A percentile compares a stretch with the other conserved stretches of the same genome.
phyloP scores from a whole-genome alignment of 1,139 yeast genomes.

The Maudiozyma humilis region DNA sequence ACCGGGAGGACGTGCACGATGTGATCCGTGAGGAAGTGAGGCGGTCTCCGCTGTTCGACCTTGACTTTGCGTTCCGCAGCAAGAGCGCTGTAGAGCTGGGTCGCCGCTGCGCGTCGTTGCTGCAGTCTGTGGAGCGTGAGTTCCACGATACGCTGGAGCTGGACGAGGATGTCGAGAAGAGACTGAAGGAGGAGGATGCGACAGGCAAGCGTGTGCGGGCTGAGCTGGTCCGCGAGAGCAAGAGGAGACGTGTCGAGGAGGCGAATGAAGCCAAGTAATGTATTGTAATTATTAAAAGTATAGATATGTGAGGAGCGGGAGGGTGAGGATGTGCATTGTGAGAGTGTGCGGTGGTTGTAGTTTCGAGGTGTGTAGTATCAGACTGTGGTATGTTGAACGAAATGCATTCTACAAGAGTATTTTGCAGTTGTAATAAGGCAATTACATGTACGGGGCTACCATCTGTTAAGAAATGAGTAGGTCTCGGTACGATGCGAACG shows the following conservation, averaged over 20 bases:
- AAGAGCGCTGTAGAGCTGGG: slow-evolving; percentile 54
- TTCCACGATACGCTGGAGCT: slow-evolving; percentile 29
- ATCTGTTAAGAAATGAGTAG: no score
- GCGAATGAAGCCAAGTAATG: no score
- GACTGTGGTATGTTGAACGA: no score
- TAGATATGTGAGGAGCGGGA: no score
- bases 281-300: slow-evolving; percentile 11
- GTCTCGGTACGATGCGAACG: no score
- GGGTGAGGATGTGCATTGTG: no score
- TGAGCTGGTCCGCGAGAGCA: slow-evolving; percentile 16
- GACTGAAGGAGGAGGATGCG: slow-evolving; percentile 23
- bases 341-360: no score
- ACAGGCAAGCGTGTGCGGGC: slow-evolving; percentile 21
- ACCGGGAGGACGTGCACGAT: slow-evolving; percentile 56
- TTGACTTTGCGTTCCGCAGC: slow-evolving; percentile 62
- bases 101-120: slow-evolving; percentile 57
- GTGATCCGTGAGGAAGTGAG: slow-evolving; percentile 51
- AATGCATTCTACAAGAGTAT: no score
- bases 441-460: no score
- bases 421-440: no score
- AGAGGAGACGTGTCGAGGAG: not conserved
- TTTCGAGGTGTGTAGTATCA: no score
- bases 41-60: slow-evolving; percentile 51
- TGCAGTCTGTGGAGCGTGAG: slow-evolving; percentile 58
- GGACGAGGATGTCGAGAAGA: slow-evolving; percentile 22